Percentiles rank a stretch among this genome's conserved stretches.
Evolutionary conservation across 208 protist species (phyloP).

Genomic region (Acanthamoeba lenticulata): DNA sequence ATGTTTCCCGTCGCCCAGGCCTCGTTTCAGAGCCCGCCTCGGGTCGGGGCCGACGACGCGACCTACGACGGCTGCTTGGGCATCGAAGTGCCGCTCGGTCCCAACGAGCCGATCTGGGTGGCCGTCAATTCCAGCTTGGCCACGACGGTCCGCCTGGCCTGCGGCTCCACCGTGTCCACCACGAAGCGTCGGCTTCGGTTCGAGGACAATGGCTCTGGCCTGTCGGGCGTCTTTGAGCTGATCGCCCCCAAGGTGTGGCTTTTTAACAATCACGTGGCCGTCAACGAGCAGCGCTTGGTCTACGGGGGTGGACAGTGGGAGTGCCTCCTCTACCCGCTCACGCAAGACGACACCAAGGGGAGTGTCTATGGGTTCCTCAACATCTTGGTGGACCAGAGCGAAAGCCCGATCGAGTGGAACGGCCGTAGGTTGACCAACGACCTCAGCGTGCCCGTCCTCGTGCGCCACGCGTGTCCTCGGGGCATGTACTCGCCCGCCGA

Average conservation of each 20-base stretch:
- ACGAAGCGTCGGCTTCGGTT: not conserved
- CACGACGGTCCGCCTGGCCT: not conserved
- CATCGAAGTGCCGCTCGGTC: not conserved
- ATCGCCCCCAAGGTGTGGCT: not conserved
- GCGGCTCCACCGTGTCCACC: not conserved
- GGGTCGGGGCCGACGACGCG: not conserved
- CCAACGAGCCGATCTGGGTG: not conserved
- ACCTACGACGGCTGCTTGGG: not conserved
- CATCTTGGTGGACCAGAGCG: not conserved
- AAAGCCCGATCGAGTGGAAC: not conserved
- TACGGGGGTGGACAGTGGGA: not conserved
- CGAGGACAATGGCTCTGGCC: not conserved
- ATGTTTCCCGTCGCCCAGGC: not conserved
- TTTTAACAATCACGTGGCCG: not conserved
- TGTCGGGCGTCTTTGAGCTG: not conserved
- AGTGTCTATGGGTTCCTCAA: not conserved
- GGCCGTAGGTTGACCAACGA: not conserved
- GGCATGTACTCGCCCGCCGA: not conserved
- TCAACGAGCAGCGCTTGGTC: not conserved
- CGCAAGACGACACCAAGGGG: not conserved
- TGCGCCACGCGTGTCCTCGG: not conserved
- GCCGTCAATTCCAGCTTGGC: not conserved
- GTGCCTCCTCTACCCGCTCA: not conserved
- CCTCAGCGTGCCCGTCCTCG: not conserved
- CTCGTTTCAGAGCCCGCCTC: not conserved